A percentile compares a stretch with the other conserved stretches of the same genome.
These are phyloP conservation scores for Jaminaea rosea DNA, from an alignment of 1,284 basidiomycete species.

Conservation along the genomic window DNA sequence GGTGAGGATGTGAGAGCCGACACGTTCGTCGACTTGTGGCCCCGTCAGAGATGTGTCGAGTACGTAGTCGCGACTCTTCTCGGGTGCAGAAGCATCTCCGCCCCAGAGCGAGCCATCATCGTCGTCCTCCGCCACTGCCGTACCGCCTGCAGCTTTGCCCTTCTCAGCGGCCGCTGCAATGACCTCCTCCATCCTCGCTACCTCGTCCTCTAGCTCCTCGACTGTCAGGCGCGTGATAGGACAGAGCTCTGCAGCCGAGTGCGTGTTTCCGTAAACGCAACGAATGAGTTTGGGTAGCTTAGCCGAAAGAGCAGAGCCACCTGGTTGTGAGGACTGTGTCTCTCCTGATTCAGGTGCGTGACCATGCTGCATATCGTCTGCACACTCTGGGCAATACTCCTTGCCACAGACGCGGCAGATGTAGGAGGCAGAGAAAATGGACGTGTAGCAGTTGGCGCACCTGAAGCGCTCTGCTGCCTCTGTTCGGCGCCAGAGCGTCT, in stretches of 20 bases:
- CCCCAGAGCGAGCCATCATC: slow-evolving; percentile 19
- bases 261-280: slow-evolving; percentile 52
- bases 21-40: neutral
- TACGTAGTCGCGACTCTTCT: neutral
- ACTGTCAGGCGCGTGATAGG: slow-evolving; percentile 64
- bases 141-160: slow-evolving; percentile 25
- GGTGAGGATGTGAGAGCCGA: slow-evolving; percentile 11
- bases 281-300: no score
- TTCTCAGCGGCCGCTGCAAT: slow-evolving; percentile 17
- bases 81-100: neutral
- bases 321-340: no score
- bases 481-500: slow-evolving; percentile 11
- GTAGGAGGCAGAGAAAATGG: slow-evolving; percentile 78
- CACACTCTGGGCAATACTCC: slow-evolving; percentile 79
- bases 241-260: slow-evolving; percentile 56
- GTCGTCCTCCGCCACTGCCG: slow-evolving; percentile 7
- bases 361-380: slow-evolving; percentile 58
- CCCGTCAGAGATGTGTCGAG: neutral
- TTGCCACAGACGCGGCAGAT: slow-evolving; percentile 81
- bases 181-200: slow-evolving; percentile 55
- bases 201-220: slow-evolving; percentile 58
- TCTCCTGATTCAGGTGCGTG: no score
- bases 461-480: slow-evolving; percentile 22
- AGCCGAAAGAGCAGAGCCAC: no score
- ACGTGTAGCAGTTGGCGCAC: slow-evolving; percentile 77